Conservation (phyloP, 352 stramenopile genomes). For the Phytophthora lateralis region DNA sequence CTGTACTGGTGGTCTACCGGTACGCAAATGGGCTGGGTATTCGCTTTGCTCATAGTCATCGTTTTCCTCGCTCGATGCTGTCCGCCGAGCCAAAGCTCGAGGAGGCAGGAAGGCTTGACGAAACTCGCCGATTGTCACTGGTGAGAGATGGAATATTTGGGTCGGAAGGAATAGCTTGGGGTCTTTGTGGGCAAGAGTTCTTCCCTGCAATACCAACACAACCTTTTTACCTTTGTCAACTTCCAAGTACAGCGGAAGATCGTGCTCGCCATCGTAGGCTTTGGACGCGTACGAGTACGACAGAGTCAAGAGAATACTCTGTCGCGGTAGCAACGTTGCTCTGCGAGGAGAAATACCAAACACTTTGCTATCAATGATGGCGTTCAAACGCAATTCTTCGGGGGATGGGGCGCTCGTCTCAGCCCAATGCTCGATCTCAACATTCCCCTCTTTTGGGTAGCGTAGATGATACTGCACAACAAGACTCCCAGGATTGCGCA, state of each 20-base stretch:
- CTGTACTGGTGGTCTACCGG: conserved; percentile 53
- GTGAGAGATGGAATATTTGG: conserved; percentile 62
- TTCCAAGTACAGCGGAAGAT: conserved; percentile 86
- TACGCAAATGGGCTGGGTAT: conserved; percentile 5
- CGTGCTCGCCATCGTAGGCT: conserved; percentile 82
- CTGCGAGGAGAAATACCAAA: conserved; percentile 62
- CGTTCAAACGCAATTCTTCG: conserved; percentile 72
- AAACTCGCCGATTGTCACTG: conserved; percentile 78
- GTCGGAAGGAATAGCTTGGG: conserved; percentile 75
- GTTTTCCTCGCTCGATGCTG: conserved; percentile 3
- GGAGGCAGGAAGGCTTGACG: conserved; percentile 30
- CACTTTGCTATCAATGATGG: conserved; percentile 83
- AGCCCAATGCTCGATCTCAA: conserved; percentile 94
- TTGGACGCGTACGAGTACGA: conserved; percentile 75
- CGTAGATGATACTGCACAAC: conserved; percentile 85
- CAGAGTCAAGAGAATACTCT: conserved; percentile 70
- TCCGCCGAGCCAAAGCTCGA: conserved; percentile 7
- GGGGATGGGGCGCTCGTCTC: conserved; percentile 87
- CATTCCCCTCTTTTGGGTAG: conserved; percentile 91
- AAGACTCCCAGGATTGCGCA: conserved; percentile 88
- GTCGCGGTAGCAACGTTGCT: conserved; percentile 57
- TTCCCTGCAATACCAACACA: conserved; percentile 82
- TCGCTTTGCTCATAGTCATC: conserved; percentile 7
- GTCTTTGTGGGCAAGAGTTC: conserved; percentile 67
- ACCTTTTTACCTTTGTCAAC: conserved; percentile 92